Conservation (phyloP, 345 rosid species). For the Clausena lansium region DNA sequence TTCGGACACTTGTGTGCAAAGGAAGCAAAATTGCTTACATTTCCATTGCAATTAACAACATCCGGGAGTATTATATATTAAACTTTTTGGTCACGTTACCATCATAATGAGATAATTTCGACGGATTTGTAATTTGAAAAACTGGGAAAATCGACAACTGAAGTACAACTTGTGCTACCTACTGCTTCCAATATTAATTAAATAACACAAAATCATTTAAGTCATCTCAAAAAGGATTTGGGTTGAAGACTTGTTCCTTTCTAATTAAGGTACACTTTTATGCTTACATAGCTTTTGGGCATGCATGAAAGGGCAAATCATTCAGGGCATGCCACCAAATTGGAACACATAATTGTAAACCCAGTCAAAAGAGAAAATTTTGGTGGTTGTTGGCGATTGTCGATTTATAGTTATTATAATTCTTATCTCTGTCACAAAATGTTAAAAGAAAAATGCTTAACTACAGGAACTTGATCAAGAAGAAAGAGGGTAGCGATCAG, state of each 20-base stretch:
- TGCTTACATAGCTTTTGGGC: background rate
- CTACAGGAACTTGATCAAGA: background rate
- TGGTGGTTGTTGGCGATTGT: slow-evolving; percentile 2
- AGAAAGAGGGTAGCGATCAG: background rate
- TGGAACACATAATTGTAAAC: background rate
- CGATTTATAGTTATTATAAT: background rate
- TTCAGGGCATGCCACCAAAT: background rate
- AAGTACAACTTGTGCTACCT: background rate
- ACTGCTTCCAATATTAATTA: background rate
- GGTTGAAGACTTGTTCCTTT: background rate
- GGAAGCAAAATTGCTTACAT: background rate
- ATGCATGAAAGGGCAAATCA: background rate
- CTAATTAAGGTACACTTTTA: too few species aligned
- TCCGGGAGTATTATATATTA: background rate
- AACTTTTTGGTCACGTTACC: background rate
- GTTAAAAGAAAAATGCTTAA: background rate
- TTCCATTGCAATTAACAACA: background rate
- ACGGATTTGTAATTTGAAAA: background rate
- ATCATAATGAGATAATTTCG: background rate
- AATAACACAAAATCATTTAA: background rate
- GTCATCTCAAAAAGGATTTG: background rate
- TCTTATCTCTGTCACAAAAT: background rate
- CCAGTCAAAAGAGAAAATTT: slow-evolving; percentile 11
- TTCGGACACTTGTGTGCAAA: too few species aligned
- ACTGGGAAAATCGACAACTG: background rate